Percentiles rank a stretch among this genome's conserved stretches.
phyloP scores from a whole-genome alignment of 306 rosid genomes.

The Rubus parviflorus region DNA sequence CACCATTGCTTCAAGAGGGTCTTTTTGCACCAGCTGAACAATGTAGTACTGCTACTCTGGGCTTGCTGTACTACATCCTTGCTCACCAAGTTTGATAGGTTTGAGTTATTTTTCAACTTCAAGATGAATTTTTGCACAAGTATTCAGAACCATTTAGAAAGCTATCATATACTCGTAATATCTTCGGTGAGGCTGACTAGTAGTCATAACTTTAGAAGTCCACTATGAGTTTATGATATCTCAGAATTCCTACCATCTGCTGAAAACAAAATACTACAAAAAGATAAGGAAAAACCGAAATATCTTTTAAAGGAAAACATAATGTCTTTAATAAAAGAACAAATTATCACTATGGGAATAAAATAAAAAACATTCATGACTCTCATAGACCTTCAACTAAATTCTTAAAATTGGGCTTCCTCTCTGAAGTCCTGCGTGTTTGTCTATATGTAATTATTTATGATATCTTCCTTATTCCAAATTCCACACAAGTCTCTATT shows the following conservation, averaged over 20 bases:
- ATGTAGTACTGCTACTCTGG: conserved; percentile 59
- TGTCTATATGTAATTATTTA: not conserved
- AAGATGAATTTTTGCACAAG: not conserved
- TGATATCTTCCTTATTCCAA: not conserved
- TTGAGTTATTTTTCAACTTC: not conserved
- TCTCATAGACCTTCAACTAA: not conserved
- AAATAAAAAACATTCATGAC: not conserved
- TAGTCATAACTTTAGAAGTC: not conserved
- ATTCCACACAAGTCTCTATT: not conserved
- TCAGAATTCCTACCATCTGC: not conserved
- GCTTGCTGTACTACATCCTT: conserved; percentile 42
- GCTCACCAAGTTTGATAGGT: conserved; percentile 52
- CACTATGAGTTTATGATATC: not conserved
- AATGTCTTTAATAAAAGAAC: too few relatives aligned
- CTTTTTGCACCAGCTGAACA: conserved; percentile 55
- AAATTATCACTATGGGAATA: not conserved
- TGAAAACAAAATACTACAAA: not conserved
- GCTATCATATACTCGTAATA: not conserved
- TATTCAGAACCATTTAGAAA: not conserved
- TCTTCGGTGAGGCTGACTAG: conserved; percentile 5
- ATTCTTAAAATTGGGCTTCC: too few relatives aligned
- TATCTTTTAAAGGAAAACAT: too few relatives aligned
- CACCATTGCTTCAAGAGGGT: conserved; percentile 57
- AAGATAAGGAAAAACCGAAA: too few relatives aligned
- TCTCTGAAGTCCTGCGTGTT: not conserved